Evolutionary conservation across 1,284 basidiomycete species (phyloP), one percentile per base, ranked within the genome.

Genomic region (Apiotrichum mycotoxinovorans): DNA sequence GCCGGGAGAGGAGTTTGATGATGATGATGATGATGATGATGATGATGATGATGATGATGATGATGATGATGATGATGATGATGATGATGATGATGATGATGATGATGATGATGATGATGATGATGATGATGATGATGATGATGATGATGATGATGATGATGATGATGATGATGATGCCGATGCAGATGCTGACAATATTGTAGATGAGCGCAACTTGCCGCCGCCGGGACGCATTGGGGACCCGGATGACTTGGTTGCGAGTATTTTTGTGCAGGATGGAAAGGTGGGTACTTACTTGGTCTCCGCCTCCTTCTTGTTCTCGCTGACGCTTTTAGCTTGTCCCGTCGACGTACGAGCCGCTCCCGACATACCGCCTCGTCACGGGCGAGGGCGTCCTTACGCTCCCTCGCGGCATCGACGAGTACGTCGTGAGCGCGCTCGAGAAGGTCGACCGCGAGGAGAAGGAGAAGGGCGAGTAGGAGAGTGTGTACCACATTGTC

Each of bases 161-260:
- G n/a, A n/a, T n/a, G n/a, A n/a, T n/a, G n/a, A n/a, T n/a, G n/a
- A n/a, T n/a, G n/a, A 15, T 15, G 30, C n/a, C 10, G 1, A 14
- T 26, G 10, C 69, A 66, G 20, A 68, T 66, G 30, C 68, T 68
- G 46, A 35, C 18, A 30, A 30, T 12, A 20, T 64, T 5, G 63
- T 68, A 75, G 76, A 76, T 57, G 73, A 74, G 54, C 61, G 76
- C 45, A 70, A 70, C 10, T 45, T 74, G 0, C 74, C 76, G 1
- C 75, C 75, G 1, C 67, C 71, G 17, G 75, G 75, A 5, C 63
- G 76, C n/a, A 74, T 77, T 49, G 74, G 73, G 20, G 74, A 77
- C 60, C 68, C 73, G 1, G 74, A 78, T 57, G 76, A 78, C 60
- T 61, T 77, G n/a, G 72, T 78, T 11, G 75, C 67, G 8, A 69